Base-by-base conservation (phyloP, 1,284 basidiomycete species). In the Heterobasidion parviporum region DNA sequence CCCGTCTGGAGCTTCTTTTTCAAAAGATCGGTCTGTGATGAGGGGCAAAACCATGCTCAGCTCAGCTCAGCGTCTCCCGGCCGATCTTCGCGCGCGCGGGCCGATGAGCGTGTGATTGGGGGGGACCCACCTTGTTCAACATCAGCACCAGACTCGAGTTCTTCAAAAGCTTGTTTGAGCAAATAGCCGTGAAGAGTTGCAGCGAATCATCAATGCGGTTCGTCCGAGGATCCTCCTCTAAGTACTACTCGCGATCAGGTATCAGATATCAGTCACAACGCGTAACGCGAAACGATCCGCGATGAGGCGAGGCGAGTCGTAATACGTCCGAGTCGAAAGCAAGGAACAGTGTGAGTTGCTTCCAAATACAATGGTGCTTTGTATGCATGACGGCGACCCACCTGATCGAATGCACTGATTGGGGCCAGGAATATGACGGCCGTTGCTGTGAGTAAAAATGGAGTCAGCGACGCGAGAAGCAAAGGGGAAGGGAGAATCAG, bases 381-480 rank as follows among this genome's bases (percentile, higher is more conserved):
- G 15, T 33, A 20, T n/a, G 45, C 55, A 53, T 56, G 26, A 15
- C 18, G 3, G 18, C 8, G 34, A 58, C 70, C 61, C 63, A 82
- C 87, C 80, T 89, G 87, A 73, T 91, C 88, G 65, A 87, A 91
- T 46, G 89, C 88, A 63, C 86, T 88, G 62, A 91, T 85, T 41
- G 88, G 89, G 53, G 87, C 88, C 54, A 87, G 70, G 65, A 87
- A 88, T 64, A 88, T 87, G 64, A 87, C 82, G 20, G 85, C 85
- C 52, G 82, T 85, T 7, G 85, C 83, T 86, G 63, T 20, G 57
- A 35, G 48, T 54, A 57, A 15, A 26, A 38, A 55, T 35, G 57
- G 49, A 56, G 50, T 53, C 43, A 54, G 51, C 26, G 43, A 34
- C 44, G 50, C 50, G 20, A 43, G 45, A 52, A 32, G 47, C 47